Evolutionary conservation across 148 eudicot species (phyloP), one percentile per base, ranked within the genome.

Genomic region (Talinum fruticosum): DNA sequence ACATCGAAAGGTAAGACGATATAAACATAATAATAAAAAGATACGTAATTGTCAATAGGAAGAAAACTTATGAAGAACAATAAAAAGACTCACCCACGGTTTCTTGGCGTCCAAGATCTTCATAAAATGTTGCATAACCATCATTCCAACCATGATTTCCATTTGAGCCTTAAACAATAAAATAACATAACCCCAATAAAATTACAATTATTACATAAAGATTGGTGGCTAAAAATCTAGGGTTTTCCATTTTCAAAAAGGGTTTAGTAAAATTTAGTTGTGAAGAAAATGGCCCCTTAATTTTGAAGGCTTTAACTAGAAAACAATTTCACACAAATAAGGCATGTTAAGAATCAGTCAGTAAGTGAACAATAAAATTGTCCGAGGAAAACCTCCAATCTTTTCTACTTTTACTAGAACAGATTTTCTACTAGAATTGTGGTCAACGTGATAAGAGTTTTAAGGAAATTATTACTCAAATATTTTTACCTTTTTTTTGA

Each of bases 91-190:
- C 81, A 85, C 89, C 23, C 87, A 85, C 85, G 38, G 87, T 85
- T 2, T 79, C 86, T 5, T 34, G 44, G n/a, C 87, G 87, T 0
- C 54, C 19, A 41, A 71, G 65, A 68, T 85, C 89, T 0, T 87
- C 89, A 71, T 87, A 87, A 77, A 85, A 87, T 35, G 89, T 87
- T 35, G 89, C 89, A 79, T 85, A 84, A 1, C 87, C 89, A 18
- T 8, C 1, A 41, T 79, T 57, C 89, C 89, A 87, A 8, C 84
- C 80, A 57, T 77, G 54, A 1, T 30, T 4, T 44, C 54, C 4
- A 0, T 77, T n/a, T 23, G 79, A 76, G 1, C 81, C 84, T 61
- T 74, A 26, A 6, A 26, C 75, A 16, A 78, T 34, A 12, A 45
- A 33, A 5, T 18, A 47, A 47, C 61, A 24, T 8, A 74, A 0